These are phyloP conservation scores for Alloascoidea africana DNA, from an alignment of 805 yeast species.

Conservation along the genomic window DNA sequence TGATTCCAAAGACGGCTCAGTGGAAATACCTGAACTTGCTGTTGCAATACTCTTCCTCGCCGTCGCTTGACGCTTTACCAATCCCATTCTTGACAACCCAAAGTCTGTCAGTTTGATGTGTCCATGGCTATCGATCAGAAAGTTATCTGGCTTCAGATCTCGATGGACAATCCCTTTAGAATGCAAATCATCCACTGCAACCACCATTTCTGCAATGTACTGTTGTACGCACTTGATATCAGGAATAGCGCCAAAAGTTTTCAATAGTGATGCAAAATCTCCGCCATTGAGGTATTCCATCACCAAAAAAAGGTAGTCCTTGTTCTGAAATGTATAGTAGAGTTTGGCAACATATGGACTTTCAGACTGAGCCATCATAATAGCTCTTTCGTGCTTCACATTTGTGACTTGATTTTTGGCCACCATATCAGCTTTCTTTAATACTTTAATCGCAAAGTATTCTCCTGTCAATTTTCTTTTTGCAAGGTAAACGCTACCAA, in stretches of 20 bases:
- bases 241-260: slow-evolving; percentile 70
- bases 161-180: slow-evolving; percentile 82
- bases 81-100: slow-evolving; percentile 84
- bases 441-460: slow-evolving; percentile 84
- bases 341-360: slow-evolving; percentile 87
- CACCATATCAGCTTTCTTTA: slow-evolving; percentile 89
- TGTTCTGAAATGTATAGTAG: slow-evolving; percentile 77
- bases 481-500: slow-evolving; percentile 87
- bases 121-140: slow-evolving; percentile 73
- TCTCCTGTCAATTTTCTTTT: slow-evolving; percentile 80
- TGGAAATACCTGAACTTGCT: slow-evolving; percentile 3
- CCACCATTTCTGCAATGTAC: slow-evolving; percentile 79
- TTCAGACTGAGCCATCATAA: slow-evolving; percentile 94
- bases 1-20: slow-evolving; percentile 1
- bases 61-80: slow-evolving; percentile 54
- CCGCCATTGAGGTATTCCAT: slow-evolving; percentile 98
- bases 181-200: slow-evolving; percentile 85
- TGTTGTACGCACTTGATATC: slow-evolving; percentile 68
- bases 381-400: slow-evolving; percentile 89
- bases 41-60: slow-evolving; percentile 3
- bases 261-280: slow-evolving; percentile 77
- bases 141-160: slow-evolving; percentile 89
- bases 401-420: slow-evolving; percentile 93
- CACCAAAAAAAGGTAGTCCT: slow-evolving; percentile 75
- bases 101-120: slow-evolving; percentile 91